Evolutionary conservation across 2,329 filamentous ascomycete genomes (phyloP).

Genomic region (Colletotrichum acutatum): DNA sequence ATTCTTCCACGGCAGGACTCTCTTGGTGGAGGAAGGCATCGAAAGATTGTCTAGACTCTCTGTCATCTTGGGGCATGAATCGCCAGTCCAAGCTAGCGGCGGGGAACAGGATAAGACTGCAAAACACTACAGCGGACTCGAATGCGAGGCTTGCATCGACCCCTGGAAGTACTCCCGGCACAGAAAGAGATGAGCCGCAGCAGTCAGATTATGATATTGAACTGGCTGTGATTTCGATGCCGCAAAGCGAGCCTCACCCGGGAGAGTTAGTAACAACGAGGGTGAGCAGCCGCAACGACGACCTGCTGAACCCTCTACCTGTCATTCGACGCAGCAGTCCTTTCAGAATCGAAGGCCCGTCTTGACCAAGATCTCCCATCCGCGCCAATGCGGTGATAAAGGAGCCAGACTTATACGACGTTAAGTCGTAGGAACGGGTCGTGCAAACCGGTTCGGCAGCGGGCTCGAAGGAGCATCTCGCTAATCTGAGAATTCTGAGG

Average conservation of each 20-base stretch:
- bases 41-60: neutral
- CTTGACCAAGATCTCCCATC: neutral
- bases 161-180: neutral
- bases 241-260: neutral
- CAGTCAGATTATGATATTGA: slow-evolving; percentile 23
- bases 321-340: slow-evolving; percentile 13
- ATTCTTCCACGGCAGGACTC: neutral
- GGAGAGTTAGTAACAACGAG: neutral
- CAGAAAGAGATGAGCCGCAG: slow-evolving; percentile 14
- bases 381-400: neutral
- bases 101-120: neutral
- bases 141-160: neutral
- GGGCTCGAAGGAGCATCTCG: no score
- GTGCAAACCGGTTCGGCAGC: no score
- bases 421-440: no score
- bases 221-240: slow-evolving; percentile 2
- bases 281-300: neutral
- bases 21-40: slow-evolving; percentile 5
- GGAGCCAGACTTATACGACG: neutral
- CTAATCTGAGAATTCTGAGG: neutral
- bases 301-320: neutral
- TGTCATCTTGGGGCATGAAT: slow-evolving; percentile 10
- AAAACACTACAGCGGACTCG: neutral
- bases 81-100: neutral
- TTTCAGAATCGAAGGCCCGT: neutral